Evolutionary conservation across 768 basidiomycete genomes (phyloP).

Genomic region (Auricularia cornea): DNA sequence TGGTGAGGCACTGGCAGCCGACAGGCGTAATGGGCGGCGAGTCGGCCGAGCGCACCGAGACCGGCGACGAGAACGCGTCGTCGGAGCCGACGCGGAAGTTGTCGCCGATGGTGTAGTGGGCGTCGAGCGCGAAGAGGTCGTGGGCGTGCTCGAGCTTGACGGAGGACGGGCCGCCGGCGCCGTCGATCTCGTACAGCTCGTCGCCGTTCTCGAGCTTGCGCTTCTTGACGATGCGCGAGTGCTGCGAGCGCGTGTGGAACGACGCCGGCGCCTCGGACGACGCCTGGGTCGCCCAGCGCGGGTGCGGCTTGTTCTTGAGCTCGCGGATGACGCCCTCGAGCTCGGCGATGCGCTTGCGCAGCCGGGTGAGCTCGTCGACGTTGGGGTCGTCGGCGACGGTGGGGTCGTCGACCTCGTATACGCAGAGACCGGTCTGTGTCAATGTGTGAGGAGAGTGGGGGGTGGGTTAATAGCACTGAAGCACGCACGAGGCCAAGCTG

Average conservation of each 20-base stretch:
- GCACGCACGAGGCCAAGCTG: conserved; percentile 68
- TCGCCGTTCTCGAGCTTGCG: conserved; percentile 28
- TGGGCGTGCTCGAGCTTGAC: conserved; percentile 8
- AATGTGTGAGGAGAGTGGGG: too few relatives aligned
- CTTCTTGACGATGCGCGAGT: conserved; percentile 45
- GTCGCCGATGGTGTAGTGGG: background rate
- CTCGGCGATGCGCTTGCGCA: conserved; percentile 84
- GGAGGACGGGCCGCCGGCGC: conserved; percentile 16
- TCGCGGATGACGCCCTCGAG: conserved; percentile 88
- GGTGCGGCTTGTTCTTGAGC: conserved; percentile 81
- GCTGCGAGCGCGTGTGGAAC: conserved; percentile 78
- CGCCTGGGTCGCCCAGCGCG: conserved; percentile 63
- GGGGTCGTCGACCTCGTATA: conserved; percentile 91
- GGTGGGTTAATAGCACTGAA: conserved; percentile 1
- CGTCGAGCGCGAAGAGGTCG: background rate
- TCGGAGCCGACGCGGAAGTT: background rate
- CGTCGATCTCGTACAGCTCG: conserved; percentile 18
- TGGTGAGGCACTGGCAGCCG: background rate
- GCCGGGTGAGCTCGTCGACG: conserved; percentile 77
- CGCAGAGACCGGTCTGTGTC: conserved; percentile 85
- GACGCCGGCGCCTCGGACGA: conserved; percentile 70
- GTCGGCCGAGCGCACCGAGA: background rate
- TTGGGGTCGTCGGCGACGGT: conserved; percentile 80
- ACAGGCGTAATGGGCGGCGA: background rate
- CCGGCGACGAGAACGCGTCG: background rate